Base-by-base conservation (phyloP, 208 protist genomes). In the Novymonas esmeraldas region DNA sequence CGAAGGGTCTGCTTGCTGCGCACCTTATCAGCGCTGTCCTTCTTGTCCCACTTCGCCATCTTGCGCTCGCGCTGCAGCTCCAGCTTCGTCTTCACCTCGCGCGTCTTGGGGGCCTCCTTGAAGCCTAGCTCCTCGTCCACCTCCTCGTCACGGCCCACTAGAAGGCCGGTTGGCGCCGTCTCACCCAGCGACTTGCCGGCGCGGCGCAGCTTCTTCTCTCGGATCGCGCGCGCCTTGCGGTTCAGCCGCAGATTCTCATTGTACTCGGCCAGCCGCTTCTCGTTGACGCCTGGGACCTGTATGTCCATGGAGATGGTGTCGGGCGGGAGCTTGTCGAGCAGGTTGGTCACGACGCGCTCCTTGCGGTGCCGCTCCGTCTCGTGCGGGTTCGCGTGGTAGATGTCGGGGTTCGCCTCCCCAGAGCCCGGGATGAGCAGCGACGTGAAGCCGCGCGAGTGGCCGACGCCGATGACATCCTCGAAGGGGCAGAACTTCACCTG, bases 241-340 rank as follows among this genome's bases (percentile, higher is more conserved):
- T 94, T 90, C 7, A 85, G 77, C 24, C 81, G 87, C 3, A 96
- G 70, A 57, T 89, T 92, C 63, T 94, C 86, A 34, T 92, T 92
- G 76, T 96, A 96, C 70, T 84, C 86, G 1, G 78, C 80, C 34
- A 96, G 80, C 0, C 86, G 79, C 46, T 72, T 84, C 71, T 93
- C 86, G 49, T 96, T 87, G 41, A 96, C 88, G 33, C 86, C 86
- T 4, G 88, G 78, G 34, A 96, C 71, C 66, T 94, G 87, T 46
- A 96, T 88, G 57, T 96, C 91, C 77, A 96, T 87, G 7, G 91
- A 96, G 52, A 97, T 96, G 24, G 87, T 96, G 64, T 97, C 93
- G 14, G 93, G 90, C 10, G 89, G 88, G n/a, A 98, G 79, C 81
- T 98, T 98, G 69, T 98, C 95, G 7, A 98, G 70, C 73, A 97